Conservation (phyloP, 768 basidiomycete genomes). For the Clitopilus hobsonii region DNA sequence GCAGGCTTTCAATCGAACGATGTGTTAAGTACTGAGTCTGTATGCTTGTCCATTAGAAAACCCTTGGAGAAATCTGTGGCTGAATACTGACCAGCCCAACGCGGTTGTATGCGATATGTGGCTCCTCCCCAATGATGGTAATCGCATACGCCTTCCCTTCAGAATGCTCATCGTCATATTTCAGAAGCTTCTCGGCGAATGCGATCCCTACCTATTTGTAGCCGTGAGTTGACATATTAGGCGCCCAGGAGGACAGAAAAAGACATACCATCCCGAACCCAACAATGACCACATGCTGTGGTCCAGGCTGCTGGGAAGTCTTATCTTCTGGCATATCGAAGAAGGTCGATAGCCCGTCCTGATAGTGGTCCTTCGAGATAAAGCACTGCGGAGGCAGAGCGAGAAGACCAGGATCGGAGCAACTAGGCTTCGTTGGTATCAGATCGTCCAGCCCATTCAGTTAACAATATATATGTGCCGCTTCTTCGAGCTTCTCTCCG, state of each 20-base stretch:
- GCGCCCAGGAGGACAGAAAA: not conserved
- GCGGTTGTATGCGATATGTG: slow-evolving; percentile 51
- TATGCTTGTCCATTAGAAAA: not conserved
- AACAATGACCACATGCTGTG: slow-evolving; percentile 2
- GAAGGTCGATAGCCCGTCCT: not conserved
- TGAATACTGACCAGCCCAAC: slow-evolving; percentile 26
- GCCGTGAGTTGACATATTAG: not conserved
- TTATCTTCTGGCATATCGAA: not conserved
- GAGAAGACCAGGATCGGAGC: not conserved
- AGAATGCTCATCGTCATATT: slow-evolving; percentile 36
- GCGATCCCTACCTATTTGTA: not conserved
- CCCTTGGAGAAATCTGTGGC: not conserved
- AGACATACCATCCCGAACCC: slow-evolving; percentile 5
- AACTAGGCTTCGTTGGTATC: not conserved
- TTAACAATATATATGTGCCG: no score
- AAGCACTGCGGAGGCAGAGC: not conserved
- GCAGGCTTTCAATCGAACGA: slow-evolving; percentile 52
- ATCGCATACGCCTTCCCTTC: slow-evolving; percentile 40
- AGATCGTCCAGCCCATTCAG: not conserved
- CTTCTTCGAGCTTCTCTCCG: not conserved
- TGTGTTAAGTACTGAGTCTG: slow-evolving; percentile 61
- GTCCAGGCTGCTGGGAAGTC: not conserved
- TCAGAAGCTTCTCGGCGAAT: slow-evolving; percentile 7
- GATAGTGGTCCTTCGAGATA: no score
- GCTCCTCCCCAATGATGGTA: slow-evolving; percentile 58